These are phyloP conservation scores for Terfezia claveryi DNA, from an alignment of 495 filamentous ascomycete genomes.

Conservation along the genomic window DNA sequence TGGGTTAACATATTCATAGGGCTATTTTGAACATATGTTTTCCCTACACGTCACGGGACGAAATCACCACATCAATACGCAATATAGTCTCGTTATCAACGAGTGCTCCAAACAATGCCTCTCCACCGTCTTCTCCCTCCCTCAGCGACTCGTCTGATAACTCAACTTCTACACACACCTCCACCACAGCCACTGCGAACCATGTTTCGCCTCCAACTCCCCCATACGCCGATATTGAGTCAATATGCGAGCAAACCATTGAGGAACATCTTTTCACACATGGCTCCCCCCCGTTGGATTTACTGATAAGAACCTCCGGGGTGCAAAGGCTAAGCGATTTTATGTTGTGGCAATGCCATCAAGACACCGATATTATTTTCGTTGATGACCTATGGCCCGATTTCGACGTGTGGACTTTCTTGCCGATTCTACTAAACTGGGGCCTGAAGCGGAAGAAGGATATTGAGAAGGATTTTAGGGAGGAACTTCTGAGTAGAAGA, in stretches of 20 bases:
- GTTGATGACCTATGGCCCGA: constrained; percentile 87
- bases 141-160: constrained; percentile 3
- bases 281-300: constrained; percentile 63
- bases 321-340: constrained; percentile 87
- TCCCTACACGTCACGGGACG: constrained; percentile 86
- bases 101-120: background rate
- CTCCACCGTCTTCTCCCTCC: constrained; percentile 5
- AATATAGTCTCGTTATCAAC: constrained; percentile 39
- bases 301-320: constrained; percentile 74
- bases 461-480: background rate
- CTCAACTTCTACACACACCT: constrained; percentile 5
- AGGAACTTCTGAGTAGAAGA: background rate
- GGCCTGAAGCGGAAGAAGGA: constrained; percentile 43
- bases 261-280: constrained; percentile 65
- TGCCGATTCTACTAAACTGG: constrained; percentile 83
- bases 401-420: constrained; percentile 82
- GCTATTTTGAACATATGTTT: constrained; percentile 89
- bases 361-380: constrained; percentile 80
- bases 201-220: background rate
- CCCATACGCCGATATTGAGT: constrained; percentile 45
- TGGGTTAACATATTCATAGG: constrained; percentile 20
- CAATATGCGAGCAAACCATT: constrained; percentile 58
- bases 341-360: constrained; percentile 94
- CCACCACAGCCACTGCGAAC: constrained; percentile 2
- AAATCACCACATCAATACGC: constrained; percentile 82